A percentile compares a stretch with the other conserved stretches of the same genome.
Conservation (phyloP, 2,329 filamentous ascomycete species). For the Fusarium buharicum region DNA sequence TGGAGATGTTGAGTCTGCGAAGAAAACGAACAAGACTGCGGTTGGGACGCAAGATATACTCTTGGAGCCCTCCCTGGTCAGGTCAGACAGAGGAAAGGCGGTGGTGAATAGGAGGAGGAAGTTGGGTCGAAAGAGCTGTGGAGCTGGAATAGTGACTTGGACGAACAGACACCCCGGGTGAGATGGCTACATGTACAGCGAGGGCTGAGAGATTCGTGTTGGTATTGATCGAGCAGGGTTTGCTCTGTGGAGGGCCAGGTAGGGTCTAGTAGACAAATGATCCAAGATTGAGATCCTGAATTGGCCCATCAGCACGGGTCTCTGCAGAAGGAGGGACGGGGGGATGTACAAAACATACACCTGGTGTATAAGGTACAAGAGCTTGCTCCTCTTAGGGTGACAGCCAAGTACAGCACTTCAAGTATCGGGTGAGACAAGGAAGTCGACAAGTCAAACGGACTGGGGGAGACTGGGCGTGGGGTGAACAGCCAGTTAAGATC, state of each 20-base stretch:
- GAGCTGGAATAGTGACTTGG: constrained; percentile 30
- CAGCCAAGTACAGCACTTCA: constrained; percentile 2
- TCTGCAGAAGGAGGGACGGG: constrained; percentile 26
- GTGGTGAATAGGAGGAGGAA: constrained; percentile 42
- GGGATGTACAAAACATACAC: constrained; percentile 22
- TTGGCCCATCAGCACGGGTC: constrained; percentile 40
- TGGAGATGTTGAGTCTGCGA: constrained; percentile 22
- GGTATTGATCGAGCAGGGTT: constrained; percentile 21
- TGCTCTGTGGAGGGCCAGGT: constrained; percentile 15
- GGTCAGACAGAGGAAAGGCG: constrained; percentile 44
- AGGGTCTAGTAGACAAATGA: constrained; percentile 15
- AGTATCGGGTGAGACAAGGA: constrained; percentile 31
- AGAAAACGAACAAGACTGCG: constrained; percentile 19
- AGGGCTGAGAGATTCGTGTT: constrained; percentile 28
- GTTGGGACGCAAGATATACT: constrained; percentile 38
- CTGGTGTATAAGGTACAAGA: constrained; percentile 5
- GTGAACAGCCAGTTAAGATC: constrained; percentile 27
- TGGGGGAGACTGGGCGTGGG: constrained; percentile 40
- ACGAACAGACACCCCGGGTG: constrained; percentile 30
- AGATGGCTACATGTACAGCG: constrained; percentile 30
- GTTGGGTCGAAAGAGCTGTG: constrained; percentile 44
- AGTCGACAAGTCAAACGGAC: constrained; percentile 5
- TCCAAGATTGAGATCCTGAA: constrained; percentile 36
- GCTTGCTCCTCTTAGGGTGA: background rate
- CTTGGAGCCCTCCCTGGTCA: constrained; percentile 36